Evolutionary conservation across 495 filamentous ascomycete species (phyloP), one percentile per base, ranked within the genome.

Genomic region (Ramalina intermedia): DNA sequence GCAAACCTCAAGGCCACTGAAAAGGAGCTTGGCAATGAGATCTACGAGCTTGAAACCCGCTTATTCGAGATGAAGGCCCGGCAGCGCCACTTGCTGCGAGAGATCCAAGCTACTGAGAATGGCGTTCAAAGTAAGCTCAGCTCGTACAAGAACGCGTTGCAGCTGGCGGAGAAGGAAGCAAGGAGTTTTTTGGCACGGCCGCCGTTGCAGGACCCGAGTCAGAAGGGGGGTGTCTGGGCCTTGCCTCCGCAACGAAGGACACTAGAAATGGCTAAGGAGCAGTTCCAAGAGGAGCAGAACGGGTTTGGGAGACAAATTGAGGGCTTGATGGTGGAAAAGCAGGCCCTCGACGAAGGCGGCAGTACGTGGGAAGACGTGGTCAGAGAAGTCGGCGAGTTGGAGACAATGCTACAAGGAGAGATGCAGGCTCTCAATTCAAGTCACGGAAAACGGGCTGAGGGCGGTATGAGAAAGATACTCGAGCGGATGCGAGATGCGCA

Each of bases 281-380:
- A 84, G 61, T 94, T 84, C 82, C 68, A 72, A 27, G 68, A 67
- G 6, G 85, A 91, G 61, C 68, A 79, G 21, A 66, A 67, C 12
- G 63, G 68, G 0, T 62, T 89, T 9, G 66, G 72, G 41, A 63
- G 68, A 55, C 75, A 79, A 50, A 77, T 78, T 44, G 54, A 69
- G 20, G 67, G 73, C 37, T 79, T 85, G 6, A 71, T 84, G 53
- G 66, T 66, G 39, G 89, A 98, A 59, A 76, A 77, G 21, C 56
- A 67, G 6, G 91, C 90, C 0, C 63, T 96, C n/a, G 81, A 91
- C 41, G 84, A 91, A 56, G 91, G 91, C 6, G 83, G 76, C 4
- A 66, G 74, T 43, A 66, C 94, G 20, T 98, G 91, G 91, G 76
- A 82, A 51, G 73, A 79, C 37, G 77, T 81, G 2, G 59, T 86